Base-by-base conservation (phyloP, 2,329 filamentous ascomycete species). In the Colletotrichum lindemuthianum region DNA sequence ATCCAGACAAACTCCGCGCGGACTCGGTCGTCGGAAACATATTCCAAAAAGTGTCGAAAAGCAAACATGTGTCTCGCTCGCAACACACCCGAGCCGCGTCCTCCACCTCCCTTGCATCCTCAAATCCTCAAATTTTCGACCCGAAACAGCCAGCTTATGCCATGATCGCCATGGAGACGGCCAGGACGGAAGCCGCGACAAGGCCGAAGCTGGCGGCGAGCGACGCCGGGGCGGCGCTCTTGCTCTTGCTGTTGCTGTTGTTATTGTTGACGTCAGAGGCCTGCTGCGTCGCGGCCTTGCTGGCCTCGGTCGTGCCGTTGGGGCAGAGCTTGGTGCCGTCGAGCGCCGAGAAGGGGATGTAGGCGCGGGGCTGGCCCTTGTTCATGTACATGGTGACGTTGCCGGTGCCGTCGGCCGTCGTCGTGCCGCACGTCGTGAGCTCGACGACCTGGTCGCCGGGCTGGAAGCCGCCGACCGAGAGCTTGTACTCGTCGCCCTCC, bases 321-420 rank as follows among this genome's bases (percentile, higher is more conserved):
- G 51, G 9, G 51, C 61, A 65, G 15, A 65, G 15, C 44, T 47
- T 24, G n/a, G 50, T 52, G 50, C 24, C 58, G 6, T 61, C 40
- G 8, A 65, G 58, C 8, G 16, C 51, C 39, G 61, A 16, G 12
- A 39, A 12, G 16, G 58, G 61, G 24, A 65, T 34, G 34, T 55
- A 44, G 44, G 61, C 61, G n/a, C 43, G 48, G 58, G 61, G 61
- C 61, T 61, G 36, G 13, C 61, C 61, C 57, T 60, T 53, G 43
- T 55, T 41, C 61, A 65, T 65, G 61, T 47, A 65, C 49, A 65
- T n/a, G 34, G 61, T 65, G 51, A 65, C 58, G 50, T 65, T 65
- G 36, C 61, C 61, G 40, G 58, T 65, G 51, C 61, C 61, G 51
- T 65, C 61, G 40, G 61, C 61, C 40, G 58, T 61, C 44, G 32